These are phyloP conservation scores for Butyriboletus pseudospeciosus DNA, from an alignment of 1,284 basidiomycete genomes.

Conservation along the genomic window DNA sequence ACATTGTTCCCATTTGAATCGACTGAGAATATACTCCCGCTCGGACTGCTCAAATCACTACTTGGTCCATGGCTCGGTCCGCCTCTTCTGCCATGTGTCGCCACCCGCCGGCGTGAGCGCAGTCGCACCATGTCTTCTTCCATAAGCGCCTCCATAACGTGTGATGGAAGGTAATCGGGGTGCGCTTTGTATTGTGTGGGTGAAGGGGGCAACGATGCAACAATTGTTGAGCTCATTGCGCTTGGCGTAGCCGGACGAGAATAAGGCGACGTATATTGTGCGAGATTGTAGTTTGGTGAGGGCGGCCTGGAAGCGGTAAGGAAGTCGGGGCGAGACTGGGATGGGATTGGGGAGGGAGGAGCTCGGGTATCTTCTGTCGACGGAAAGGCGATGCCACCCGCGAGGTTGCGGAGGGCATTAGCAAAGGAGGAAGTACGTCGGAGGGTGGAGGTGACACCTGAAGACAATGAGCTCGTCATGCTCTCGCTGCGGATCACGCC, in stretches of 20 bases:
- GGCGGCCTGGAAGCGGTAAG: slow-evolving; percentile 61
- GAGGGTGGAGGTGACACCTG: slow-evolving; percentile 60
- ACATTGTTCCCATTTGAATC: slow-evolving; percentile 61
- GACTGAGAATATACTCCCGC: slow-evolving; percentile 68
- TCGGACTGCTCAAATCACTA: slow-evolving; percentile 53
- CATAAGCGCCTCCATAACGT: slow-evolving; percentile 82
- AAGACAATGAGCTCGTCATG: slow-evolving; percentile 54
- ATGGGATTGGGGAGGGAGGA: slow-evolving; percentile 39
- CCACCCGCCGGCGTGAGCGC: slow-evolving; percentile 58
- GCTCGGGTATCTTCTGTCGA: slow-evolving; percentile 49
- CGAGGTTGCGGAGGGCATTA: slow-evolving; percentile 73
- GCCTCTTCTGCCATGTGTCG: slow-evolving; percentile 36
- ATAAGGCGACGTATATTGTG: slow-evolving; percentile 74
- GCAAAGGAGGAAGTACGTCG: slow-evolving; percentile 83
- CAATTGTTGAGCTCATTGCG: slow-evolving; percentile 18
- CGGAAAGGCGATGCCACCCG: slow-evolving; percentile 68
- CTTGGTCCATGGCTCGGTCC: slow-evolving; percentile 19
- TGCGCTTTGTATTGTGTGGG: slow-evolving; percentile 31
- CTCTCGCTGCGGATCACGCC: slow-evolving; percentile 57
- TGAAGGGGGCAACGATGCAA: slow-evolving; percentile 30
- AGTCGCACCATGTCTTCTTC: slow-evolving; percentile 89
- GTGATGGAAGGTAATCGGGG: slow-evolving; percentile 58
- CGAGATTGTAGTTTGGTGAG: slow-evolving; percentile 70
- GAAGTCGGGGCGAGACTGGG: slow-evolving; percentile 32
- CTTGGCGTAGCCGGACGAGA: slow-evolving; percentile 46